Conservation (phyloP, 176 grass and related monocot genomes). For the Poa annua region DNA sequence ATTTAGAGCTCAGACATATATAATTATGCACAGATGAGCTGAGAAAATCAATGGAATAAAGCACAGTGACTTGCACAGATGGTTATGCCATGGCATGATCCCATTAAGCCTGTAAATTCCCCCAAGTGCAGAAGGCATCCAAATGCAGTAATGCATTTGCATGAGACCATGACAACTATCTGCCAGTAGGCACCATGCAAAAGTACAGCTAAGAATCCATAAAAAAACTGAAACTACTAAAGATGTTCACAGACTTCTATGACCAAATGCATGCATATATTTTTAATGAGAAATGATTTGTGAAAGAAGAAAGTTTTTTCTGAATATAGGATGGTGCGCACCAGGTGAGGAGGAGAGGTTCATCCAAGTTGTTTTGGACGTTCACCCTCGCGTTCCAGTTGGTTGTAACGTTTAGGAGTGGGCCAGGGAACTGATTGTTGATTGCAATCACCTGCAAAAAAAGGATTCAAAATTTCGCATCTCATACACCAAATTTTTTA, state of each 20-base stretch:
- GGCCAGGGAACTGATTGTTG: constrained; percentile 78
- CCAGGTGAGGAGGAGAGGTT: constrained; percentile 88
- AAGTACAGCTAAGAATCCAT: constrained; percentile 2
- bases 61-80: neutral
- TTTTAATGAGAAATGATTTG: neutral
- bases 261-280: neutral
- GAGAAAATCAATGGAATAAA: constrained; percentile 17
- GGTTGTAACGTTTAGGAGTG: constrained; percentile 77
- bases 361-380: constrained; percentile 85
- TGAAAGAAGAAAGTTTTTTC: neutral
- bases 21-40: neutral
- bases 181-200: neutral
- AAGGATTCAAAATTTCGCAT: neutral
- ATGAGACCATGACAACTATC: neutral
- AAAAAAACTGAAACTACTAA: constrained; percentile 20
- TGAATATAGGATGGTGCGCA: constrained; percentile 15
- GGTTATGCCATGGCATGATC: neutral
- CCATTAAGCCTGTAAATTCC: constrained; percentile 28
- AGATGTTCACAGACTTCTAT: neutral
- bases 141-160: neutral
- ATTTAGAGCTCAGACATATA: neutral
- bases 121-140: neutral
- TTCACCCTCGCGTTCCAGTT: constrained; percentile 82
- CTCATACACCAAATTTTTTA: neutral
- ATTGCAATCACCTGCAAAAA: constrained; percentile 67